Evolutionary conservation across 495 filamentous ascomycete genomes (phyloP), one percentile per base, ranked within the genome.

Genomic region (Aspergillus asperescens): DNA sequence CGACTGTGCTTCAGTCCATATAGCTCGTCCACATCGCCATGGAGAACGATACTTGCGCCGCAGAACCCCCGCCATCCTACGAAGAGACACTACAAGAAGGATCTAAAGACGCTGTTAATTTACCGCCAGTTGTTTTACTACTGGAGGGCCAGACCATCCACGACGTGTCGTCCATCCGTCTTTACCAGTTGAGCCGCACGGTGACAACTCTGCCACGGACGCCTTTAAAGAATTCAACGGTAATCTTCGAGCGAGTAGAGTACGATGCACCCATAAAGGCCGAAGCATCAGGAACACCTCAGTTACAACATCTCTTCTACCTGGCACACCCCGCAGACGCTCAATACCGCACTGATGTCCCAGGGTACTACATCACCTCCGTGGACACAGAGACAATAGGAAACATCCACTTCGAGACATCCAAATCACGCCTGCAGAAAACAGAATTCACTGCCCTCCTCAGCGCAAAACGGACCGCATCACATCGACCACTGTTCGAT

Each of bases 361-460:
- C 58, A 16, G 57, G 19, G 12, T 60, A 60, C 32, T 60, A 60
- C 13, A 50, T 57, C 9, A 60, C 58, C 19, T 50, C 49, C 7
- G 54, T 32, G 1, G 20, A 22, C 0, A n/a, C 49, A 10, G 58
- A 57, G 39, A 57, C 32, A 4, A 24, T 57, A 1, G 58, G 58
- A 8, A 60, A 60, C 40, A 60, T 60, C 16, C 44, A 40, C 32
- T 34, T 60, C 16, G 58, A 60, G 49, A 48, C 32, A 4, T 39
- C 27, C 6, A 34, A 48, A 16, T 7, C 54, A 25, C 54, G 54
- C 0, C 15, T 60, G 5, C 58, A 57, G n/a, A 54, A 29, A 22
- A 37, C 45, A 1, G 40, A 41, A 7, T 60, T 60, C 35, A 57
- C 27, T 13, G 58, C 50, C 1, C 27, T 50, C 7, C n/a, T 60